These are phyloP conservation scores for Klebsormidium nitens DNA, from an alignment of 139 green algal genomes.

Conservation along the genomic window DNA sequence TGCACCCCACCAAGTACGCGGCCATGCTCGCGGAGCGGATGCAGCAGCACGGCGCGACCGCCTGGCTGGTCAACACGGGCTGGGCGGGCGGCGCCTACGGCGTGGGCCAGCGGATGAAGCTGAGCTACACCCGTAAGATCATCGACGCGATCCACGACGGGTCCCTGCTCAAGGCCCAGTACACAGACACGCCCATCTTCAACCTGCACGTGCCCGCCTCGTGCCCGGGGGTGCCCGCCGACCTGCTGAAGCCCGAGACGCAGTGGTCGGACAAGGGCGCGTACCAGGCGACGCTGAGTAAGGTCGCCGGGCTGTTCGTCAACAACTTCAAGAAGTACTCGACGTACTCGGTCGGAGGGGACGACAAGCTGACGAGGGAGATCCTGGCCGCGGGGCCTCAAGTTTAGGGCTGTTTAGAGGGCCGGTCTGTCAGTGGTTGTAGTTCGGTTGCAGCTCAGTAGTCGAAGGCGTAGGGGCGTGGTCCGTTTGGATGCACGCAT, in stretches of 20 bases:
- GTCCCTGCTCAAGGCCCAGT: conserved; percentile 59
- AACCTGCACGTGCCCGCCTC: conserved; percentile 63
- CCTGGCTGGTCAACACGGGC: conserved; percentile 85
- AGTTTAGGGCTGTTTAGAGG: too few relatives aligned
- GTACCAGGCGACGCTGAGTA: conserved; percentile 23
- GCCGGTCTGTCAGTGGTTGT: too few relatives aligned
- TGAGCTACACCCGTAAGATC: conserved; percentile 87
- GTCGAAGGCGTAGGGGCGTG: too few relatives aligned
- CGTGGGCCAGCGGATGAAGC: conserved; percentile 73
- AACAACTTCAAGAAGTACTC: conserved; percentile 38
- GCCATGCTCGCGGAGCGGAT: conserved; percentile 82
- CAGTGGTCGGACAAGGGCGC: conserved; percentile 32
- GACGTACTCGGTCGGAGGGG: conserved; percentile 21
- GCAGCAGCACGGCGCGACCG: conserved; percentile 64
- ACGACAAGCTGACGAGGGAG: conserved; percentile 26
- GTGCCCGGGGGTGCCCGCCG: conserved; percentile 54
- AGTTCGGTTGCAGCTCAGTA: too few relatives aligned
- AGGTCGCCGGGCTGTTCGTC: conserved; percentile 26
- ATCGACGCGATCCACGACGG: conserved; percentile 88
- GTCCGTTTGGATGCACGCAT: too few relatives aligned
- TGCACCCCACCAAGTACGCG: conserved; percentile 81
- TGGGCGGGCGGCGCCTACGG: conserved; percentile 66
- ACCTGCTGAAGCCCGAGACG: conserved; percentile 53
- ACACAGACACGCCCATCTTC: conserved; percentile 66
- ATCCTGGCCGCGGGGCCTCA: conserved; percentile 29